Conservation (phyloP, 345 rosid genomes). For the Abelmoschus esculentus region DNA sequence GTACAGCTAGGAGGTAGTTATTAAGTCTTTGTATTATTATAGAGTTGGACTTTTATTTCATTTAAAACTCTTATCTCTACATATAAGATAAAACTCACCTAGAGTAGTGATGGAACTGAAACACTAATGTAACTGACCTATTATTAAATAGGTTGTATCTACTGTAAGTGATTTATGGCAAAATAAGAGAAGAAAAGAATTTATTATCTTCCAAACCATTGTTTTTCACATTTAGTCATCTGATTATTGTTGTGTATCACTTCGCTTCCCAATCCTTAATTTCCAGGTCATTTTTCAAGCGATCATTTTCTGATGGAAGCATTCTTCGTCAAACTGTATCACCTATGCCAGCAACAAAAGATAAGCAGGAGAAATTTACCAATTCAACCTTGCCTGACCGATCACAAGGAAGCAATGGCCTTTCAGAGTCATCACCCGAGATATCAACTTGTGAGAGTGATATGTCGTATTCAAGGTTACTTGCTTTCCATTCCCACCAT, state of each 20-base stretch:
- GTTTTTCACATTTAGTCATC: not conserved
- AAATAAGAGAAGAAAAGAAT: too few relatives aligned
- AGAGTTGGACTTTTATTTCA: too few relatives aligned
- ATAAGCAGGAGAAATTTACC: slow-evolving; percentile 36
- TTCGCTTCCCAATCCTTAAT: slow-evolving; percentile 6
- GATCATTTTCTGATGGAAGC: slow-evolving; percentile 92
- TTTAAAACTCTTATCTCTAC: too few relatives aligned
- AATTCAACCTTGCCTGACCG: slow-evolving; percentile 35
- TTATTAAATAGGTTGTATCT: too few relatives aligned
- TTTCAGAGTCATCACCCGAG: slow-evolving; percentile 82
- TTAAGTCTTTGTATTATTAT: too few relatives aligned
- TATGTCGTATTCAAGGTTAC: slow-evolving; percentile 67
- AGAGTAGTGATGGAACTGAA: too few relatives aligned
- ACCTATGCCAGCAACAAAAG: slow-evolving; percentile 40
- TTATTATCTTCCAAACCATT: too few relatives aligned
- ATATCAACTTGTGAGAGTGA: slow-evolving; percentile 70
- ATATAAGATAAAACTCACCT: too few relatives aligned
- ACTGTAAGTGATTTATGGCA: too few relatives aligned
- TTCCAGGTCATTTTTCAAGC: slow-evolving; percentile 64
- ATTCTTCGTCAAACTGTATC: slow-evolving; percentile 44
- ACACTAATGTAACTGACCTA: too few relatives aligned
- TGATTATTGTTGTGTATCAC: not conserved
- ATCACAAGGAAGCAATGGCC: slow-evolving; percentile 36
- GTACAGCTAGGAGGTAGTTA: too few relatives aligned
- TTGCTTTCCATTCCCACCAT: slow-evolving; percentile 3